A percentile compares a stretch with the other conserved stretches of the same genome.
Conservation (phyloP, 345 rosid species). For the Stellera chamaejasme region DNA sequence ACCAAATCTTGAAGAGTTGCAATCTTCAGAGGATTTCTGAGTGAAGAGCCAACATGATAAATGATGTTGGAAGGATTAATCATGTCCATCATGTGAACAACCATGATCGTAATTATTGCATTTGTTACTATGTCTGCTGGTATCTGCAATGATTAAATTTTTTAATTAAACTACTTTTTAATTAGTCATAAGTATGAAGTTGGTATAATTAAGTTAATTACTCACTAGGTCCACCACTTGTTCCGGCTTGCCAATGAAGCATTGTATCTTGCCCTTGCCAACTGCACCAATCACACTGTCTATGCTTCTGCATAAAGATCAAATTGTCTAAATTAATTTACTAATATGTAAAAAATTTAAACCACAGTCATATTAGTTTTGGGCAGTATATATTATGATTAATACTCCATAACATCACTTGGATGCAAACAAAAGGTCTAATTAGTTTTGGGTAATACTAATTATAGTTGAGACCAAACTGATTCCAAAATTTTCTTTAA, state of each 20-base stretch:
- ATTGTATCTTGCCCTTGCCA: constrained; percentile 70
- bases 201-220: not conserved
- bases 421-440: no score
- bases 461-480: no score
- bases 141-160: constrained; percentile 13
- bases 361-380: no score
- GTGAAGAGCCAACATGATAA: constrained; percentile 15
- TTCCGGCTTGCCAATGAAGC: constrained; percentile 56
- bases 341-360: no score
- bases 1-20: constrained; percentile 20
- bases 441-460: no score
- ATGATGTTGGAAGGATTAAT: not conserved
- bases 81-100: constrained; percentile 19
- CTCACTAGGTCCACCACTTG: constrained; percentile 63
- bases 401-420: no score
- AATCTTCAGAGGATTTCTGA: constrained; percentile 24
- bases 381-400: no score
- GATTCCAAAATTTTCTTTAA: no score
- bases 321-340: no score
- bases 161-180: no score
- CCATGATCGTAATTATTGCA: constrained; percentile 33
- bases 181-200: no score
- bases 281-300: constrained; percentile 67
- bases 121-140: constrained; percentile 44
- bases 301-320: constrained; percentile 45